phyloP scores from a whole-genome alignment of 1,284 basidiomycete genomes.

The Melampsora medusae region DNA sequence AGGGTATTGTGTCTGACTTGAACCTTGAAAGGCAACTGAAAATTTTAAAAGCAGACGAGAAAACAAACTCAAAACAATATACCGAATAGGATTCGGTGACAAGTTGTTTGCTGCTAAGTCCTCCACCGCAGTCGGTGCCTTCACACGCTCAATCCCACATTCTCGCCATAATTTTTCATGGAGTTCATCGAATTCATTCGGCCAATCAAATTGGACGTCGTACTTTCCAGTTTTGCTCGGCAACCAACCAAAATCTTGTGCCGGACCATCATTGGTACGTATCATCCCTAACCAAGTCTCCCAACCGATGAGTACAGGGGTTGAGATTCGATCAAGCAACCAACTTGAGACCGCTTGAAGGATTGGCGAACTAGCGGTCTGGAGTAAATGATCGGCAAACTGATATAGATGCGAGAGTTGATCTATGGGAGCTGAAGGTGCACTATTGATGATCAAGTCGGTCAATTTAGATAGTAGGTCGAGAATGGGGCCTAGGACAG shows the following conservation, averaged over 20 bases:
- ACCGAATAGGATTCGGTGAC: not conserved
- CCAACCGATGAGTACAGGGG: conserved; percentile 25
- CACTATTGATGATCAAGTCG: conserved; percentile 11
- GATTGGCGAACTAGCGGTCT: conserved; percentile 1
- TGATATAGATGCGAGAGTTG: conserved; percentile 26
- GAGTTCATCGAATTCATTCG: conserved; percentile 26
- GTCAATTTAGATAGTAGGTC: conserved; percentile 4
- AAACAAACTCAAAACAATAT: conserved; percentile 7
- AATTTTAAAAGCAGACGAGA: not conserved
- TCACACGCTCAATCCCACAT: conserved; percentile 26
- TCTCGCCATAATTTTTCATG: conserved; percentile 23
- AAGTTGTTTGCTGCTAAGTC: not conserved
- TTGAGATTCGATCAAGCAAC: conserved; percentile 30
- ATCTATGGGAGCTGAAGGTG: not conserved
- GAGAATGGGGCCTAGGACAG: conserved; percentile 14
- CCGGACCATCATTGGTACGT: not conserved
- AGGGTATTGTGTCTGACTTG: not conserved
- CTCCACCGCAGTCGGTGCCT: not conserved
- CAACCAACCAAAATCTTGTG: conserved; percentile 7
- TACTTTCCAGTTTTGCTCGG: not conserved
- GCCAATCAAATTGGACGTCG: not conserved
- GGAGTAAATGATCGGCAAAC: conserved; percentile 6
- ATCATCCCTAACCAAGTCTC: conserved; percentile 39
- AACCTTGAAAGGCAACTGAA: not conserved
- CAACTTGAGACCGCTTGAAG: conserved; percentile 37